phyloP scores from a whole-genome alignment of 2,329 filamentous ascomycete genomes.

The Aspergillus fructus region DNA sequence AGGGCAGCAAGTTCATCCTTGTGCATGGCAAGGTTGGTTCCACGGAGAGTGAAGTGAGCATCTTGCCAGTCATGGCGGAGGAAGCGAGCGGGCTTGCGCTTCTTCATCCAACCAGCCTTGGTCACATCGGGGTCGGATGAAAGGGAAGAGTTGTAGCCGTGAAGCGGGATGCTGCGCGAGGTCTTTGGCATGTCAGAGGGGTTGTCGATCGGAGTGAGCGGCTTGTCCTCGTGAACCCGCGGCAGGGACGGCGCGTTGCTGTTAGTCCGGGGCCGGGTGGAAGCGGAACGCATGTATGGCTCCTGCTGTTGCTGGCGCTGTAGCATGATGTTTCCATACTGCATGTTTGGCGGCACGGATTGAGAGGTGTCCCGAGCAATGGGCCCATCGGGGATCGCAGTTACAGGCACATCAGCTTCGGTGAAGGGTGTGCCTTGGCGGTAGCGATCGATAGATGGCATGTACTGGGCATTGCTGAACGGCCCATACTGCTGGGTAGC shows the following conservation, averaged over 20 bases:
- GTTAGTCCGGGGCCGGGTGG: slow-evolving; percentile 41
- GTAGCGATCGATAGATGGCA: slow-evolving; percentile 16
- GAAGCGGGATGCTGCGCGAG: slow-evolving; percentile 17
- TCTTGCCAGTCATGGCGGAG: slow-evolving; percentile 92
- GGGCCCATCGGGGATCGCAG: slow-evolving; percentile 68
- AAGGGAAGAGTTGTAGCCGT: neutral
- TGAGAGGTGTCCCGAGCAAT: slow-evolving; percentile 78
- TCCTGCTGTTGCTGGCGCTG: slow-evolving; percentile 37
- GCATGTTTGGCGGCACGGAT: slow-evolving; percentile 93
- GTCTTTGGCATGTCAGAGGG: slow-evolving; percentile 26
- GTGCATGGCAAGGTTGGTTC: slow-evolving; percentile 52
- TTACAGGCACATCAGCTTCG: slow-evolving; percentile 84
- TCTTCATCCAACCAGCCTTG: slow-evolving; percentile 64
- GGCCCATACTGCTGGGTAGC: slow-evolving; percentile 13
- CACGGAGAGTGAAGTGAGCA: slow-evolving; percentile 80
- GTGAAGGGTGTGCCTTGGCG: slow-evolving; percentile 83
- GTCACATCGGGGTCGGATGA: slow-evolving; percentile 1
- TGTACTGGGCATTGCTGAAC: neutral
- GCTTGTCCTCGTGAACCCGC: slow-evolving; percentile 22
- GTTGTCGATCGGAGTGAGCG: slow-evolving; percentile 31
- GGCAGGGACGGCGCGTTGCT: slow-evolving; percentile 13
- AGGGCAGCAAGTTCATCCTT: slow-evolving; percentile 23
- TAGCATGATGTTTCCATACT: slow-evolving; percentile 56
- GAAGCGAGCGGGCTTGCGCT: slow-evolving; percentile 55
- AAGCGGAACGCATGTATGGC: slow-evolving; percentile 43